phyloP scores from a whole-genome alignment of 192 early-diverging fungal species.

The Funneliformis geosporum region DNA sequence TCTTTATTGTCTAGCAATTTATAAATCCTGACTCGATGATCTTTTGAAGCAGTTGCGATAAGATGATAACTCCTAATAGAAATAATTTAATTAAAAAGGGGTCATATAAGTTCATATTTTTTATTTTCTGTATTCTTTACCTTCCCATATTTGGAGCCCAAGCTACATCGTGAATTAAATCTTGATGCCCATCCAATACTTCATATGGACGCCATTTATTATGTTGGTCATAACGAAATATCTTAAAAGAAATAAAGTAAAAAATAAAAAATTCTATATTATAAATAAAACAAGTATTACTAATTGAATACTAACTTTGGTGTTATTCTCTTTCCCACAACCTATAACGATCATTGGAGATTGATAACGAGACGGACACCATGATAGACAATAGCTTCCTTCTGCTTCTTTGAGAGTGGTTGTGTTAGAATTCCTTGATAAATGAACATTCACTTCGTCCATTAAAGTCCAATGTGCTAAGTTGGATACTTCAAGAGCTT shows the following conservation, averaged over 20 bases:
- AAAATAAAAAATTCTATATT: background rate
- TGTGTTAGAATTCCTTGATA: slow-evolving; percentile 15
- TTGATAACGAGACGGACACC: slow-evolving; percentile 82
- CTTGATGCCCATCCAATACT: slow-evolving; percentile 59
- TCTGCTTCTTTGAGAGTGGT: slow-evolving; percentile 65
- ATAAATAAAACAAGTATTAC: background rate
- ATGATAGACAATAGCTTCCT: slow-evolving; percentile 79
- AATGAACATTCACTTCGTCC: slow-evolving; percentile 58
- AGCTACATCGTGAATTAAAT: slow-evolving; percentile 67
- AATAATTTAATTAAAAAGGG: background rate
- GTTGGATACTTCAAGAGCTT: slow-evolving; percentile 78
- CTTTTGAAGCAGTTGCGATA: slow-evolving; percentile 81
- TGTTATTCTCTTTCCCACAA: slow-evolving; percentile 77
- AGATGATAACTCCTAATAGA: slow-evolving; percentile 68
- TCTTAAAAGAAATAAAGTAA: slow-evolving; percentile 36
- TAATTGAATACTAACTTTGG: slow-evolving; percentile 52
- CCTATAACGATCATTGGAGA: slow-evolving; percentile 84
- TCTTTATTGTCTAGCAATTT: slow-evolving; percentile 57
- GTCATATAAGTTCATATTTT: background rate
- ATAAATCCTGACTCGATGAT: slow-evolving; percentile 76
- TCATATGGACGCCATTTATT: slow-evolving; percentile 67
- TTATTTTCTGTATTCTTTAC: background rate
- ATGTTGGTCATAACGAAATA: slow-evolving; percentile 56
- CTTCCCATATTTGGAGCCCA: slow-evolving; percentile 73
- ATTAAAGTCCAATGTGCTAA: slow-evolving; percentile 77